Evolutionary conservation across 2,329 filamentous ascomycete species (phyloP), one percentile per base, ranked within the genome.

Genomic region (Diaporthe citri): DNA sequence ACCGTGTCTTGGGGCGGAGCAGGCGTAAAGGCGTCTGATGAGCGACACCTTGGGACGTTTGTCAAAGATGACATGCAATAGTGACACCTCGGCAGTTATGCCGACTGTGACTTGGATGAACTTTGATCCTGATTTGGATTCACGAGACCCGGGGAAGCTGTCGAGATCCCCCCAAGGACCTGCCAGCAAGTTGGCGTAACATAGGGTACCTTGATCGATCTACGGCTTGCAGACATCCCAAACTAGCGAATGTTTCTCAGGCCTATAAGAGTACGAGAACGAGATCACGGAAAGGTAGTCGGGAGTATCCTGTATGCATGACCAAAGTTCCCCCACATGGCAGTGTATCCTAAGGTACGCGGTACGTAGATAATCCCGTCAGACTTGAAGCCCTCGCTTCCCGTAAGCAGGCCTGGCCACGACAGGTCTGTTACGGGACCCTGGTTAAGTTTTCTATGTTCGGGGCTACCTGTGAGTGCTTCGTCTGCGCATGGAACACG

Each of bases 41-140:
- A 55, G 31, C 48, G n/a, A 39, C 46, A 12, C 22, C 46, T 20
- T 22, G 51, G 43, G 28, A 15, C 41, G 41, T 66, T 51, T 51
- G 62, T 52, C 41, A 66, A 66, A 66, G 41, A 48, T 36, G 22
- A 52, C 43, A 51, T 67, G 31, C 28, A 28, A 3, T 67, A 34
- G 43, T 67, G 43, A 25, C 20, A 67, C 62, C 28, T 39, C 64
- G 64, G 64, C 64, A 67, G 64, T 67, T 67, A 36, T 52, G 64
- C 64, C 64, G 64, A 67, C 8, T 39, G 17, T 39, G 22, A 20
- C 48, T 9, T 67, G 64, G 64, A 36, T 28, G 28, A 39, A 67
- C 46, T 52, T 67, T 52, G 46, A 67, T 52, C 64, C 64, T 46
- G 25, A 28, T 36, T 34, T 51, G 28, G 22, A 28, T 28, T 52